Evolutionary conservation across 2,329 filamentous ascomycete species (phyloP).

Genomic region (Ceratocystis variospora): DNA sequence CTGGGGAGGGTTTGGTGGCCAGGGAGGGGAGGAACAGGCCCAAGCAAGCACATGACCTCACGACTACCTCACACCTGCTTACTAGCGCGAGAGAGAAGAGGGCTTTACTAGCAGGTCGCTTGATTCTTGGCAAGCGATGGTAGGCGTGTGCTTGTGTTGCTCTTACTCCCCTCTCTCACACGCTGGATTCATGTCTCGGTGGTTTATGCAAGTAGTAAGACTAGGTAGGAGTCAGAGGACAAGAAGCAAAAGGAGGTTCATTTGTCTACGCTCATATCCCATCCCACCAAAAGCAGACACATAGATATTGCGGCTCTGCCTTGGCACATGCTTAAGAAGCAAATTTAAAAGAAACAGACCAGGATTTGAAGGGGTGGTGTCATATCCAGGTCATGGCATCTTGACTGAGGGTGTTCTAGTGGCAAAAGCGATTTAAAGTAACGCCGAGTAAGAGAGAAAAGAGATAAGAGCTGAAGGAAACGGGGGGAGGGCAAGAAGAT

Average conservation of each 20-base stretch:
- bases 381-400: background rate
- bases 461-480: background rate
- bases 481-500: too few relatives aligned
- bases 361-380: background rate
- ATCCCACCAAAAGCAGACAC: background rate
- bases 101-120: too few relatives aligned
- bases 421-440: background rate
- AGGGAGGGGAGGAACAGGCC: background rate
- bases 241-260: background rate
- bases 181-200: too few relatives aligned
- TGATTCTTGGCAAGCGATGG: too few relatives aligned
- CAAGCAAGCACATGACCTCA: constrained; percentile 2
- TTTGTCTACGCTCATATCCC: background rate
- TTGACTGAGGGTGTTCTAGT: background rate
- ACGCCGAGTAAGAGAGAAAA: background rate
- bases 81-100: too few relatives aligned
- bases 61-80: background rate
- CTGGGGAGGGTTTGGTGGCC: background rate
- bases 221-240: background rate
- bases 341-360: background rate
- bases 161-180: too few relatives aligned
- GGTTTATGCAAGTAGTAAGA: too few relatives aligned
- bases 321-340: constrained; percentile 1
- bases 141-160: too few relatives aligned
- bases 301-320: constrained; percentile 4